A percentile compares a stretch with the other conserved stretches of the same genome.
These are phyloP conservation scores for Fusarium stilboides DNA, from an alignment of 2,329 filamentous ascomycete species.

Conservation along the genomic window DNA sequence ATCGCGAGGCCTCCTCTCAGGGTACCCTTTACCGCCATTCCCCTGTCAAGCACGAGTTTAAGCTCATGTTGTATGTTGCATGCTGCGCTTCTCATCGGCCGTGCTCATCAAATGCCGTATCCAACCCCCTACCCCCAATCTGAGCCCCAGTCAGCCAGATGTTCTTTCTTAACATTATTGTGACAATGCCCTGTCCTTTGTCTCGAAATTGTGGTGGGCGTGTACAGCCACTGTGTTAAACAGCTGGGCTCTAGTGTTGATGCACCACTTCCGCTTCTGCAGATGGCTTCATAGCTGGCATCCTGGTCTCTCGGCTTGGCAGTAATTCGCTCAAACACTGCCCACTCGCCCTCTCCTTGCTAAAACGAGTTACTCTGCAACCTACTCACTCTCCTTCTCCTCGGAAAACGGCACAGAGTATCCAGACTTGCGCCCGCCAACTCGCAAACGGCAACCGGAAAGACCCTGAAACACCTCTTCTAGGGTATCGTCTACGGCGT, in stretches of 20 bases:
- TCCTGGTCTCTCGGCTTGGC: slow-evolving; percentile 18
- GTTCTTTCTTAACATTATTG: slow-evolving; percentile 31
- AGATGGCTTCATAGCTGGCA: slow-evolving; percentile 30
- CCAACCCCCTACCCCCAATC: slow-evolving; percentile 4
- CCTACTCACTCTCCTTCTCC: slow-evolving; percentile 7
- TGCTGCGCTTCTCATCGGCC: slow-evolving; percentile 36
- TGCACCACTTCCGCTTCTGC: slow-evolving; percentile 26
- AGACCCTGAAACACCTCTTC: neutral
- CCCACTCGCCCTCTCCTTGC: slow-evolving; percentile 8
- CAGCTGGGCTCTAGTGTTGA: slow-evolving; percentile 22
- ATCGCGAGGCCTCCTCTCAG: slow-evolving; percentile 29
- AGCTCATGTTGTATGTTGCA: slow-evolving; percentile 9
- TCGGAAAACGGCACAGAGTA: slow-evolving; percentile 34
- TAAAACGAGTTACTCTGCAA: slow-evolving; percentile 29
- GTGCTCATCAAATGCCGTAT: slow-evolving; percentile 35
- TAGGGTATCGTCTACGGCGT: slow-evolving; percentile 18
- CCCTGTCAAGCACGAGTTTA: slow-evolving; percentile 15
- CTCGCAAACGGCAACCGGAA: slow-evolving; percentile 23
- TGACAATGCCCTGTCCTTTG: slow-evolving; percentile 23
- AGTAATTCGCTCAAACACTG: slow-evolving; percentile 44
- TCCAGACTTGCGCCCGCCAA: slow-evolving; percentile 12
- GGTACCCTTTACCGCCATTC: slow-evolving; percentile 42
- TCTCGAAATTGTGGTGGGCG: slow-evolving; percentile 5
- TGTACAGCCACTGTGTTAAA: slow-evolving; percentile 29
- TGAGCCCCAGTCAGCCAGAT: neutral